A percentile compares a stretch with the other conserved stretches of the same genome.
phyloP scores from a whole-genome alignment of 1,284 basidiomycete species.

The Ganoderma resinaceum region DNA sequence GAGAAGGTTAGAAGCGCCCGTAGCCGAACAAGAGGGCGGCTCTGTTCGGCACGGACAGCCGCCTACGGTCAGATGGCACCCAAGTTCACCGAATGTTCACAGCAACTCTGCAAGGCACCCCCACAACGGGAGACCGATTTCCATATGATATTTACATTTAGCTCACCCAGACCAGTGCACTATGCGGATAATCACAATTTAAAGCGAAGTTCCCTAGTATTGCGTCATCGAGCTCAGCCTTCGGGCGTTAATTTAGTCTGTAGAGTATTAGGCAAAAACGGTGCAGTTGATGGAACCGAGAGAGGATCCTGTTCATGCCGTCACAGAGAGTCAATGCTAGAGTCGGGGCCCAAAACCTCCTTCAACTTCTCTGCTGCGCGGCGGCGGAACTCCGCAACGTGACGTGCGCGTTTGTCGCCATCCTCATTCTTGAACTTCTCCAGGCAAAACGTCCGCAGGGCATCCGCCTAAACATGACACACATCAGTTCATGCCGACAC shows the following conservation, averaged over 20 bases:
- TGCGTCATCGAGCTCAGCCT: not conserved
- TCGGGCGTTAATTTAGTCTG: too few relatives aligned
- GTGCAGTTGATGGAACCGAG: not conserved
- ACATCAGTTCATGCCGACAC: not conserved
- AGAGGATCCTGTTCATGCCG: not conserved
- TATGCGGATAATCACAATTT: not conserved
- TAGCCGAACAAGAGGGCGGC: not conserved
- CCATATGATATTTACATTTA: not conserved
- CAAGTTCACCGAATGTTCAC: not conserved
- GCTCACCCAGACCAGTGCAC: not conserved
- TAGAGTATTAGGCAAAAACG: not conserved
- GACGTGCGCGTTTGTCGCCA: constrained; percentile 18
- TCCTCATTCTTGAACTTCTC: constrained; percentile 21
- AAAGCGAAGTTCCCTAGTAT: not conserved
- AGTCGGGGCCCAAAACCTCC: constrained; percentile 20
- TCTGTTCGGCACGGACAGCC: not conserved
- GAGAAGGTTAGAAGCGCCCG: not conserved
- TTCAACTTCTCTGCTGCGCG: constrained; percentile 24
- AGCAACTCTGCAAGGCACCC: not conserved
- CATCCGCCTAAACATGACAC: constrained; percentile 14
- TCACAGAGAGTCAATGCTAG: constrained; percentile 8
- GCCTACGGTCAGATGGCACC: not conserved
- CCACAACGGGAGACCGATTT: not conserved
- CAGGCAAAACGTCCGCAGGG: constrained; percentile 20
- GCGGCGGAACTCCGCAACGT: constrained; percentile 22